A percentile compares a stretch with the other conserved stretches of the same genome.
Evolutionary conservation across 441 rosid species (phyloP).

Genomic region (Pelargonium myrrhifolium): DNA sequence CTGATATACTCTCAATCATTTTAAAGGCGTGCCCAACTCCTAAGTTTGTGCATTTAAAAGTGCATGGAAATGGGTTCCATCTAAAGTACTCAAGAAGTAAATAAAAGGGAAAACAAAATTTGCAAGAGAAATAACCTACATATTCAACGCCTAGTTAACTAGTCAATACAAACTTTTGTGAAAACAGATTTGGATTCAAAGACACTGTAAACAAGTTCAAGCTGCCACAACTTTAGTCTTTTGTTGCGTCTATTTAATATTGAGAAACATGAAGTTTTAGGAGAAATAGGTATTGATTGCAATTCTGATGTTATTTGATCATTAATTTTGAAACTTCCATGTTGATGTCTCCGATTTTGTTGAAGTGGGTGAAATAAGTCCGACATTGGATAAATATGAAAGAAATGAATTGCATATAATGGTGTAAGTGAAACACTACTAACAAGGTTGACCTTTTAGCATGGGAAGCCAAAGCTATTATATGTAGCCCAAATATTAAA

Average conservation of each 20-base stretch:
- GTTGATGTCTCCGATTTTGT: too few species aligned
- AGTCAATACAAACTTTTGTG: neutral
- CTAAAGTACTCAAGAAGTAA: neutral
- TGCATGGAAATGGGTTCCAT: neutral
- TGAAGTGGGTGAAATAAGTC: too few species aligned
- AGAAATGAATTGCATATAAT: too few species aligned
- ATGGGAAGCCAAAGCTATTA: too few species aligned
- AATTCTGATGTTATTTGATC: neutral
- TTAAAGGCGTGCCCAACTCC: neutral
- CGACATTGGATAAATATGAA: too few species aligned
- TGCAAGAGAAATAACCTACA: neutral
- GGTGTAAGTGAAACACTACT: too few species aligned
- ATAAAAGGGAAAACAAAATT: neutral
- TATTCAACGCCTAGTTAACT: neutral
- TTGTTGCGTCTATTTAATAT: neutral
- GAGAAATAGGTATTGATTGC: neutral
- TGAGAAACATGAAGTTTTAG: neutral
- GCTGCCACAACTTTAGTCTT: constrained; percentile 1
- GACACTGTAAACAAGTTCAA: neutral
- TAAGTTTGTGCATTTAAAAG: neutral
- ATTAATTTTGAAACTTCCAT: neutral
- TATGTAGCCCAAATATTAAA: too few species aligned
- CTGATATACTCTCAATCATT: neutral
- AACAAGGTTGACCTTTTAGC: too few species aligned
- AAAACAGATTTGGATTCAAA: neutral